These are phyloP conservation scores for Penicillium glabrum DNA, from an alignment of 2,329 filamentous ascomycete genomes.

Conservation along the genomic window DNA sequence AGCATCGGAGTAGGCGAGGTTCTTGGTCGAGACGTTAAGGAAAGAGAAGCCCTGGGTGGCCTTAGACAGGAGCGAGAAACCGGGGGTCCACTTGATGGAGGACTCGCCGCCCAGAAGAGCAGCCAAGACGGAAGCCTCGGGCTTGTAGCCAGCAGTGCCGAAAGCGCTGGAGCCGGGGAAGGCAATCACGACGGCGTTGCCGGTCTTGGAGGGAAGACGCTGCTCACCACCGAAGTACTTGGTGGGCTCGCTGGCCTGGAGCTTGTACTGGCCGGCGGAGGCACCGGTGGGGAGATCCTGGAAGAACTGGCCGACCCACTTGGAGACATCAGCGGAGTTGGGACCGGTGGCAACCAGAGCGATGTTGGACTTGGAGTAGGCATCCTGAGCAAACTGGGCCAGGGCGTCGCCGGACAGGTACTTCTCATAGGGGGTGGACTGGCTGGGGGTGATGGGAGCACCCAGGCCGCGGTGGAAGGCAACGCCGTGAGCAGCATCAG, in stretches of 20 bases:
- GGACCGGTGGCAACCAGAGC: constrained; percentile 89
- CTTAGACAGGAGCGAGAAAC: constrained; percentile 88
- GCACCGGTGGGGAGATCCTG: constrained; percentile 60
- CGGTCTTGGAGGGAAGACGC: constrained; percentile 72
- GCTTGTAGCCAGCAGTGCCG: constrained; percentile 73
- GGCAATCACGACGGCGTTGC: constrained; percentile 83
- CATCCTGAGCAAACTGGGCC: constrained; percentile 71
- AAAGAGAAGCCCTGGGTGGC: constrained; percentile 66
- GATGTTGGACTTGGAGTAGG: constrained; percentile 87
- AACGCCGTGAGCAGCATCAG: constrained; percentile 80
- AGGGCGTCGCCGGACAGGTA: constrained; percentile 74
- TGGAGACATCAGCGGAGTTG: constrained; percentile 70
- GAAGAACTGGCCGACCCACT: constrained; percentile 96
- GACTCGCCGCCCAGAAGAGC: constrained; percentile 88
- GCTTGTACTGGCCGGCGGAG: constrained; percentile 51
- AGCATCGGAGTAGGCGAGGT: constrained; percentile 87
- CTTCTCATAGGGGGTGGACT: constrained; percentile 69
- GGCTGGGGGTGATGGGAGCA: constrained; percentile 69
- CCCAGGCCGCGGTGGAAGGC: constrained; percentile 95
- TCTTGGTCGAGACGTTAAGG: constrained; percentile 70
- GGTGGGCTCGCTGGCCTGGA: constrained; percentile 62
- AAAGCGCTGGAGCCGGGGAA: constrained; percentile 86
- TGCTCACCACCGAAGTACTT: constrained; percentile 97
- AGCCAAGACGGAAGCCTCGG: constrained; percentile 82
- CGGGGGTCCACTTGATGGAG: constrained; percentile 91